Evolutionary conservation across 805 yeast species (phyloP).

Genomic region (Ascoidea rubescens): DNA sequence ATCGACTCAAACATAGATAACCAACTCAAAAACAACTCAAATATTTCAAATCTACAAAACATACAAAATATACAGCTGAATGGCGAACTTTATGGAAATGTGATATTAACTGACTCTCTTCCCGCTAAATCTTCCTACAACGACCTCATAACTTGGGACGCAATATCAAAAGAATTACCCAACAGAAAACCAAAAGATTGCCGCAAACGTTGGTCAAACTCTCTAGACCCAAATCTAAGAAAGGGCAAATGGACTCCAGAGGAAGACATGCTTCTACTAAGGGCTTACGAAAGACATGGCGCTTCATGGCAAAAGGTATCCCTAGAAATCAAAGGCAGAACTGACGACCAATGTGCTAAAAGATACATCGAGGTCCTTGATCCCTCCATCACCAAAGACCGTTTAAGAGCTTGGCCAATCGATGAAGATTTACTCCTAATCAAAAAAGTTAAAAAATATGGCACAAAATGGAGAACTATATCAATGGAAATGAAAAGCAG

Average conservation of each 20-base stretch:
- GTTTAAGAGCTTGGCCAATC: constrained; percentile 66
- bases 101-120: neutral
- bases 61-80: neutral
- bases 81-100: too few relatives aligned
- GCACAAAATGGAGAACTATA: constrained; percentile 84
- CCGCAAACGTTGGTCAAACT: constrained; percentile 76
- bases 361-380: constrained; percentile 80
- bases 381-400: constrained; percentile 56
- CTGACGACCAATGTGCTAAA: constrained; percentile 92
- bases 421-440: constrained; percentile 66
- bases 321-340: constrained; percentile 62
- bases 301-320: constrained; percentile 82
- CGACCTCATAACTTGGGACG: constrained; percentile 49
- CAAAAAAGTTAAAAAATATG: constrained; percentile 52
- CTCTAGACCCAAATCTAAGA: constrained; percentile 67
- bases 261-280: constrained; percentile 56
- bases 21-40: neutral
- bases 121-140: constrained; percentile 11
- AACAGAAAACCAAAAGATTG: constrained; percentile 69
- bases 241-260: constrained; percentile 80
- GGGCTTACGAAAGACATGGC: constrained; percentile 57
- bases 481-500: constrained; percentile 59
- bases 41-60: neutral
- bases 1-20: neutral
- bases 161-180: constrained; percentile 30